Evolutionary conservation across 345 rosid species (phyloP).

Genomic region (Brassica carinata): DNA sequence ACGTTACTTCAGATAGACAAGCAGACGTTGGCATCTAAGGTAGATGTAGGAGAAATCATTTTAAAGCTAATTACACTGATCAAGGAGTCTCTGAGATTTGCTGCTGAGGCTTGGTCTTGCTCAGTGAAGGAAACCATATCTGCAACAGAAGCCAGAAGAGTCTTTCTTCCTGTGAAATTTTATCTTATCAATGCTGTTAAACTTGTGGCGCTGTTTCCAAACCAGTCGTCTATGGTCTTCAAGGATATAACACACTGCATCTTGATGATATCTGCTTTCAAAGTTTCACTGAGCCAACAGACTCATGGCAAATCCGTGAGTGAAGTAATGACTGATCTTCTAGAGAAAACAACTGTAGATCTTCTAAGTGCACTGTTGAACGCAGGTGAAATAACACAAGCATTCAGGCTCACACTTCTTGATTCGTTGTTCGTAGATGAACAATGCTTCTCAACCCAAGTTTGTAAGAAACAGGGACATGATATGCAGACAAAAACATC

Average conservation of each 20-base stretch:
- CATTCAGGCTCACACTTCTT: conserved; percentile 59
- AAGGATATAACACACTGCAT: conserved; percentile 59
- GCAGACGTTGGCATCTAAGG: conserved; percentile 44
- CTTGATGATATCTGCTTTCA: conserved; percentile 61
- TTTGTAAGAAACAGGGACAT: conserved; percentile 33
- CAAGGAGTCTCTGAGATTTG: conserved; percentile 61
- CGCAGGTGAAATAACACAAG: conserved; percentile 55
- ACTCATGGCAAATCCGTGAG: conserved; percentile 51
- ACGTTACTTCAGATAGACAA: conserved; percentile 76
- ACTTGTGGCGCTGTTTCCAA: conserved; percentile 68
- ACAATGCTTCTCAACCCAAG: conserved; percentile 32
- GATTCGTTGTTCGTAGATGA: conserved; percentile 59
- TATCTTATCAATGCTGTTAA: conserved; percentile 82
- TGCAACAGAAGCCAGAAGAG: conserved; percentile 75
- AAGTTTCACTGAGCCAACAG: conserved; percentile 57
- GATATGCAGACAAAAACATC: conserved; percentile 31
- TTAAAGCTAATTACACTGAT: conserved; percentile 61
- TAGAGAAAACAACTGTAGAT: conserved; percentile 69
- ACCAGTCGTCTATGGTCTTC: conserved; percentile 58
- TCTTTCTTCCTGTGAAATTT: conserved; percentile 85
- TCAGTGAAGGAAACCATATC: conserved; percentile 60
- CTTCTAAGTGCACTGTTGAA: conserved; percentile 64
- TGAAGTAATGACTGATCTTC: conserved; percentile 74
- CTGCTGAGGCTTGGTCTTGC: conserved; percentile 75
- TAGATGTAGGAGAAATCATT: conserved; percentile 69